Base-by-base conservation (phyloP, 345 rosid genomes). In the Pseudoturritis turrita region DNA sequence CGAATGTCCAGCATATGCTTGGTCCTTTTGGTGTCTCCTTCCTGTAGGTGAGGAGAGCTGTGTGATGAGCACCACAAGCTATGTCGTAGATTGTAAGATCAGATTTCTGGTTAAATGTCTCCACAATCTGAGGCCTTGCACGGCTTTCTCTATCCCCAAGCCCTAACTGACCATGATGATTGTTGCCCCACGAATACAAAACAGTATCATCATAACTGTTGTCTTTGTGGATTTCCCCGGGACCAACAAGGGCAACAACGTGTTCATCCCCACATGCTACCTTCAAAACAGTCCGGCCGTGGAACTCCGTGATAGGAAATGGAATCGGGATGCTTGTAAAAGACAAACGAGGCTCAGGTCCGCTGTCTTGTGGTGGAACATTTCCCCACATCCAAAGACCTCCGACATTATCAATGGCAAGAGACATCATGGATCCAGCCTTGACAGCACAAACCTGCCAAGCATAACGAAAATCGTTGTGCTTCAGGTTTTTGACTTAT, bases 241-340 rank as follows among this genome's bases (percentile, higher is more conserved):
- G 81, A 67, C 83, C 83, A 50, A 87, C 92, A 33, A 93, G 81
- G 31, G 94, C 98, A 58, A 87, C 77, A 49, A 88, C 86, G 68
- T 93, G 98, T 74, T 90, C 96, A 70, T 69, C 89, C 61, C 98
- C 97, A 76, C 98, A 93, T 29, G 96, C 97, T 54, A 93, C 98
- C 70, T 93, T 93, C 46, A 88, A 86, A 69, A 88, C 98, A 51
- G 82, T 77, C 77, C 79, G 86, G 43, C 92, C 98, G 47, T 85
- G 72, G 56, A 93, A 88, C 72, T 84, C 86, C 70, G 77, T 58
- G 22, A 88, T 54, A 60, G 86, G 89, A 70, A 64, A 60, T 3
- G 98, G 97, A 56, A 79, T 46, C n/a, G 79, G 83, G 62, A 68
- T 74, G 77, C 92, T 83, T 23, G 68, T 71, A 29, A 87, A 78